Evolutionary conservation across 192 early-diverging fungal genomes (phyloP), one percentile per base, ranked within the genome.

Genomic region (Coemansia sp.): DNA sequence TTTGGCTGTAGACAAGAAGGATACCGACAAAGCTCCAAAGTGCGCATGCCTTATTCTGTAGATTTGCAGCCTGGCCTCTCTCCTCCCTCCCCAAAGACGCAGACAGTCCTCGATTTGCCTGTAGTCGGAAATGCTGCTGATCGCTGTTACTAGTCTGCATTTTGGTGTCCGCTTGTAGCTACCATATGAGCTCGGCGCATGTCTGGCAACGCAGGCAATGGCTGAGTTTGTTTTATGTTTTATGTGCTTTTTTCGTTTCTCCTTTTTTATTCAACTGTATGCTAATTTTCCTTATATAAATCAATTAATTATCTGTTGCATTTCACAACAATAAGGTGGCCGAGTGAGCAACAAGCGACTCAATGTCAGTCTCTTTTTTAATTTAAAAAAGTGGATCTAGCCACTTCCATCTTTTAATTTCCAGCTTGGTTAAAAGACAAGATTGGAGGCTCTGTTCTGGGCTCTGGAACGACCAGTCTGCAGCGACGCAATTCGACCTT

Each of bases 11-110:
- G 77, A 52, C 48, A 69, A 70, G 55, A 75, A 71, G 66, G 77
- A 74, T 32, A 55, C 50, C 29, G 66, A 74, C 77, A 75, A 68
- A 60, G 68, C 68, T 31, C 65, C 77, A 25, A 80, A 68, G 40
- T 80, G 77, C 68, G 68, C 72, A 51, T 74, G 77, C 59, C 34
- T 68, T n/a, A 80, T 80, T 28, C 20, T 80, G 64, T 80, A 75
- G 68, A 66, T 60, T 52, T 52, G n/a, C 51, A 52, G 12, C 51
- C 29, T 4, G 10, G 14, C 32, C 22, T 11, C 28, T 25, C 28
- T 25, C 28, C 5, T 11, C 54, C 16, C 30, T 29, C 54, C 30
- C 56, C 32, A 38, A 38, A 38, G 36, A 38, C 36, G 36, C 36
- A 38, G 36, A 38, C 36, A 38, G 36, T 38, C 36, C 36, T 38